These are phyloP conservation scores for Rhizoclosmatium sp. DNA, from an alignment of 192 early-diverging fungal genomes.

Conservation along the genomic window DNA sequence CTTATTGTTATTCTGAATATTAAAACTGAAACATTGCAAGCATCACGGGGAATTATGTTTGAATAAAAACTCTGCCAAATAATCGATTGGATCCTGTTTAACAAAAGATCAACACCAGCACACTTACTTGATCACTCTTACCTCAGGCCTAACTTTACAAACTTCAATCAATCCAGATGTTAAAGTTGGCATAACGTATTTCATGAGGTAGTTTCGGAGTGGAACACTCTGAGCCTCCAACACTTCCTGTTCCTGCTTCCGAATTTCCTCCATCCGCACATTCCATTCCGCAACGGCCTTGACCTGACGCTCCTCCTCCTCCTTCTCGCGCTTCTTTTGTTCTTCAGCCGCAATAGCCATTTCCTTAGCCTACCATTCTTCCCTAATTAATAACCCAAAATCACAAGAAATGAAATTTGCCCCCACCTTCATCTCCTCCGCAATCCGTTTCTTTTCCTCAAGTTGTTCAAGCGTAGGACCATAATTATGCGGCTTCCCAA, in stretches of 20 bases:
- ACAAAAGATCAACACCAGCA: neutral
- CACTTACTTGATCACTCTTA: neutral
- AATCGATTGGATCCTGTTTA: slow-evolving; percentile 62
- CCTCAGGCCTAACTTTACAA: slow-evolving; percentile 68
- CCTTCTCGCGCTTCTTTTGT: slow-evolving; percentile 53
- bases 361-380: slow-evolving; percentile 47
- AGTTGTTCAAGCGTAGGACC: slow-evolving; percentile 64
- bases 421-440: slow-evolving; percentile 52
- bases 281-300: slow-evolving; percentile 70
- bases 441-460: slow-evolving; percentile 54
- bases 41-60: slow-evolving; percentile 38
- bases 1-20: neutral
- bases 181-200: slow-evolving; percentile 68
- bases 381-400: no score
- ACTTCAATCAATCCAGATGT: slow-evolving; percentile 71
- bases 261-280: slow-evolving; percentile 62
- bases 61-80: slow-evolving; percentile 67
- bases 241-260: slow-evolving; percentile 70
- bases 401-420: no score
- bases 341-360: slow-evolving; percentile 58
- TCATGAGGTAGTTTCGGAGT: slow-evolving; percentile 68
- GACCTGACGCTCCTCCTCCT: slow-evolving; percentile 61
- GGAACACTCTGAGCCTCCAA: slow-evolving; percentile 68
- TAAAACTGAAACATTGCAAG: neutral
- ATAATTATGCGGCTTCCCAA: slow-evolving; percentile 69